These are phyloP conservation scores for Corylus americana DNA, from an alignment of 306 rosid genomes.

Conservation along the genomic window DNA sequence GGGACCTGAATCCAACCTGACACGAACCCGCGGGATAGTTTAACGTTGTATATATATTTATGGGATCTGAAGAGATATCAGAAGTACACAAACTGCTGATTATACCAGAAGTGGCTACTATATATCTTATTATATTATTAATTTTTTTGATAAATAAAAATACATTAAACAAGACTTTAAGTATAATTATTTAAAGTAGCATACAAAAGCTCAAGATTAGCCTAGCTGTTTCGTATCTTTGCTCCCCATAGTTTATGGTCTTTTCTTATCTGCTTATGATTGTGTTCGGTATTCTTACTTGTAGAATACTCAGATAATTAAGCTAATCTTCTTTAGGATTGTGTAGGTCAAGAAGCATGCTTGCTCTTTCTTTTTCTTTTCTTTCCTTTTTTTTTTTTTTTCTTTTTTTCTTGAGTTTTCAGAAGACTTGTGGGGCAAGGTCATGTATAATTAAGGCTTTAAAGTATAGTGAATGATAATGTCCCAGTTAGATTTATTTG, in stretches of 20 bases:
- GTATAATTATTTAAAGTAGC: too few relatives aligned
- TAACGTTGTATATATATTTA: not conserved
- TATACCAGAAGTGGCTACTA: not conserved
- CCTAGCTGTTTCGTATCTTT: constrained; percentile 34
- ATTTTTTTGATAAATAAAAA: too few relatives aligned
- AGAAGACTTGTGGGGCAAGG: too few relatives aligned
- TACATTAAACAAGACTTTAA: too few relatives aligned
- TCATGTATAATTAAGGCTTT: not conserved
- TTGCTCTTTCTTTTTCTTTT: too few relatives aligned
- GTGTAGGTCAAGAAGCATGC: constrained; percentile 11
- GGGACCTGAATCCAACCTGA: not conserved
- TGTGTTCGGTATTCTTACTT: constrained; percentile 7
- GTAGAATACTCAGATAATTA: constrained; percentile 15
- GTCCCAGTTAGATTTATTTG: too few relatives aligned
- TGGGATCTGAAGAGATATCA: not conserved
- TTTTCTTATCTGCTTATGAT: constrained; percentile 11
- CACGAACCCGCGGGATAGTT: not conserved
- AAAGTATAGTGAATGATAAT: not conserved
- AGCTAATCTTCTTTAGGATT: not conserved
- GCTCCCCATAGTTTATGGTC: not conserved
- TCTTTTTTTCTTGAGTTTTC: not conserved
- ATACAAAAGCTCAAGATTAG: constrained; percentile 2
- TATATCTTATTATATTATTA: too few relatives aligned
- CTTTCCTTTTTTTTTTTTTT: not conserved
- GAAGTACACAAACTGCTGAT: not conserved